Conservation (phyloP, 768 basidiomycete genomes). For the Rhodotorula diobovata region DNA sequence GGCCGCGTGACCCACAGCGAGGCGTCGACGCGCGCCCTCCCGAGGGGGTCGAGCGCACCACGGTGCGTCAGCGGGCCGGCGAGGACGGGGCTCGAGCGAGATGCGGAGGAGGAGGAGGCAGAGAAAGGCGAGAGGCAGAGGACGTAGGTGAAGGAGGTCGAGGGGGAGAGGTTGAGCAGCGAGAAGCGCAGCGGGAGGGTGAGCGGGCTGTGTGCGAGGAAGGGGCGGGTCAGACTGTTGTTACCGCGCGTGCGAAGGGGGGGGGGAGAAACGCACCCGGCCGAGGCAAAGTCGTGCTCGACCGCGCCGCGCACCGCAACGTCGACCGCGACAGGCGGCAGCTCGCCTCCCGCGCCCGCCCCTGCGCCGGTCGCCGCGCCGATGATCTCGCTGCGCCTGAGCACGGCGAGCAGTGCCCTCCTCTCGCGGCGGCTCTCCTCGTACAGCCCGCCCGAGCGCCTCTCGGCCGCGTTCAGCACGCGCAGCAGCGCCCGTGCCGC, state of each 20-base stretch:
- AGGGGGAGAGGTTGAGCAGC: conserved; percentile 68
- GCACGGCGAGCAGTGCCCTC: conserved; percentile 60
- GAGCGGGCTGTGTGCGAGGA: conserved; percentile 53
- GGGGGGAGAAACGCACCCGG: conserved; percentile 51
- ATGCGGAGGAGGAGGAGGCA: too few relatives aligned
- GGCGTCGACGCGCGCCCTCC: conserved; percentile 49
- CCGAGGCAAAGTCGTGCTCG: conserved; percentile 64
- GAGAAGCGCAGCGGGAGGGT: conserved; percentile 56
- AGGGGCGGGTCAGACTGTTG: not conserved
- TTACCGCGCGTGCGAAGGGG: not conserved
- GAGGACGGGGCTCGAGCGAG: conserved; percentile 50
- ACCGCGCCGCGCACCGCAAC: conserved; percentile 50
- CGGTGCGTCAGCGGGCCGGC: conserved; percentile 65
- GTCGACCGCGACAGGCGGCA: conserved; percentile 63
- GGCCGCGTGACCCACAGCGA: conserved; percentile 62
- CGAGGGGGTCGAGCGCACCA: conserved; percentile 57
- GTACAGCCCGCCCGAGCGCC: conserved; percentile 66
- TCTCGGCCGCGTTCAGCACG: conserved; percentile 60
- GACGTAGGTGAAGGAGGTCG: conserved; percentile 49
- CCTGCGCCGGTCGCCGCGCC: too few relatives aligned
- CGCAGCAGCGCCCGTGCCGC: conserved; percentile 63
- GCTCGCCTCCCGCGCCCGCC: conserved; percentile 58
- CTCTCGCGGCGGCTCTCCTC: conserved; percentile 80
- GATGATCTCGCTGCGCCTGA: conserved; percentile 71
- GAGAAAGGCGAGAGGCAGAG: conserved; percentile 3